A percentile compares a stretch with the other conserved stretches of the same genome.
Evolutionary conservation across 768 basidiomycete species (phyloP).

Genomic region (Hortiboletus flavorubellus): DNA sequence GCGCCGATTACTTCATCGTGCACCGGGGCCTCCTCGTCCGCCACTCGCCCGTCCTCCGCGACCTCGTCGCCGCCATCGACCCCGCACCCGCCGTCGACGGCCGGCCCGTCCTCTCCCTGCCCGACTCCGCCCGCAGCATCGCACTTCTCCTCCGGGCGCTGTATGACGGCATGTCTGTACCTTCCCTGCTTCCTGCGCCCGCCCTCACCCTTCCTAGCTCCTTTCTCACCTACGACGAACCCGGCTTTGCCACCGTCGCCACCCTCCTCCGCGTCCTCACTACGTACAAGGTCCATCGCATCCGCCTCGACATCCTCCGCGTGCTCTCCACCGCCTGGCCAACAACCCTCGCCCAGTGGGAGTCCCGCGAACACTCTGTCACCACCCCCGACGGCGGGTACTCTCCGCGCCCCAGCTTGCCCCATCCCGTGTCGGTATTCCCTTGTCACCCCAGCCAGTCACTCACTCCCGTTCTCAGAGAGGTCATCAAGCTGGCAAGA

Average conservation of each 20-base stretch:
- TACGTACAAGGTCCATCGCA: slow-evolving; percentile 56
- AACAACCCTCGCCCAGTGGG: slow-evolving; percentile 60
- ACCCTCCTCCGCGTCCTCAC: slow-evolving; percentile 61
- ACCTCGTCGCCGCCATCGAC: slow-evolving; percentile 36
- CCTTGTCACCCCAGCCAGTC: neutral
- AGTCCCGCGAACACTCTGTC: slow-evolving; percentile 57
- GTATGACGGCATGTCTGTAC: slow-evolving; percentile 67
- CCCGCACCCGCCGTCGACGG: slow-evolving; percentile 43
- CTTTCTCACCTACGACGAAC: slow-evolving; percentile 42
- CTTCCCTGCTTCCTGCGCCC: neutral
- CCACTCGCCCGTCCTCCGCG: slow-evolving; percentile 53
- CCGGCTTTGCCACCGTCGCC: slow-evolving; percentile 52
- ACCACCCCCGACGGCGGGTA: slow-evolving; percentile 50
- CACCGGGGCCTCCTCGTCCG: slow-evolving; percentile 63
- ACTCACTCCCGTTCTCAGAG: slow-evolving; percentile 34
- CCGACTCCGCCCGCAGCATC: slow-evolving; percentile 56
- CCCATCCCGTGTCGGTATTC: slow-evolving; percentile 65
- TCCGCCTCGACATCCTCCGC: slow-evolving; percentile 56
- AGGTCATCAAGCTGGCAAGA: slow-evolving; percentile 65
- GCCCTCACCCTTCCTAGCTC: slow-evolving; percentile 36
- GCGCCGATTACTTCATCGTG: slow-evolving; percentile 59
- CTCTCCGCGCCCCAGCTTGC: slow-evolving; percentile 49
- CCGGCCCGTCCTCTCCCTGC: slow-evolving; percentile 50
- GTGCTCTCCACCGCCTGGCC: slow-evolving; percentile 58
- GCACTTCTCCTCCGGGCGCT: slow-evolving; percentile 57